Evolutionary conservation across 2,329 filamentous ascomycete species (phyloP), one percentile per base, ranked within the genome.

Genomic region (Cladosporium halotolerans): DNA sequence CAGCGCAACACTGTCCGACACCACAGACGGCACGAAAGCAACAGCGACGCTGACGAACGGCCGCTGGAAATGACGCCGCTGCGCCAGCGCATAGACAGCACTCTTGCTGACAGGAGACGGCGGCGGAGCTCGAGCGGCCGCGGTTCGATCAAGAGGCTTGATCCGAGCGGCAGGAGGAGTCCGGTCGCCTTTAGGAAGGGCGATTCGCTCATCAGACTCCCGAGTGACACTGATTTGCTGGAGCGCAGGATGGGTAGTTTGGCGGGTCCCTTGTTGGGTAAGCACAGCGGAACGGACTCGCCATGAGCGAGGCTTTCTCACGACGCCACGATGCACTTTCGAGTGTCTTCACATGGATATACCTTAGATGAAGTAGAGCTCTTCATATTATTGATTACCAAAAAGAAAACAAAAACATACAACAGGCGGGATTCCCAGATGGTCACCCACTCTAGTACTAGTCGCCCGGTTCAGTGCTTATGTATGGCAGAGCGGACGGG

Each of bases 11-110:
- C 41, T 8, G 19, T 18, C 42, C 42, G 46, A 4, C 43, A 57
- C 45, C 8, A 55, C 48, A 16, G 55, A 51, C 62, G 86, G 82
- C 44, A 44, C 70, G 87, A 76, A 11, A 86, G 84, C 9, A 44
- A 38, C 28, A 47, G 43, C 34, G 88, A 83, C 0, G 89, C 93
- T 33, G 90, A 96, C 58, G 90, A 95, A 49, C 73, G 76, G 16
- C 88, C 89, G 3, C 69, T 96, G 9, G 91, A 96, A 70, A 96
- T 96, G 75, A 53, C 47, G 14, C 47, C 43, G 5, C 46, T 56
- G 43, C 47, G 39, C 10, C 43, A 47, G 9, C 51, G 44, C 23
- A 40, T n/a, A 8, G 47, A 40, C 31, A 52, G 34, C 16, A 51
- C 36, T 9, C 18, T 31, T 18, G 53, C 41, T 32, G 57, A 36